These are phyloP conservation scores for Diutina rugosa DNA, from an alignment of 1,139 yeast species.

Conservation along the genomic window DNA sequence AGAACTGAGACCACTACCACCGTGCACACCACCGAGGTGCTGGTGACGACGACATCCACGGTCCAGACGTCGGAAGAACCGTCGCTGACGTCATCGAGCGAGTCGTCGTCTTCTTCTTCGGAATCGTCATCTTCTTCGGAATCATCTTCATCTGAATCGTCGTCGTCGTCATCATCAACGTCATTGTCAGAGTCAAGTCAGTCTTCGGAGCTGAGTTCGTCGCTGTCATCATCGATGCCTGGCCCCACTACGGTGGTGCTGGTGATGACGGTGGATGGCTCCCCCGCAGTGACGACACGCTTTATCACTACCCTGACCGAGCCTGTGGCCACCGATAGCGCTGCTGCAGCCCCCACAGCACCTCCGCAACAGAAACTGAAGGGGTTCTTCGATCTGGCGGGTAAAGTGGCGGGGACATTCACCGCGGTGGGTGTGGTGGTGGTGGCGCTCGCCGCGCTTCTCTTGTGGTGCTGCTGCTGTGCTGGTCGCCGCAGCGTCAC, in stretches of 20 bases:
- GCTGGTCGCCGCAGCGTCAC: slow-evolving; percentile 7
- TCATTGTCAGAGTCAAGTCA: neutral
- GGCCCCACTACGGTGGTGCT: slow-evolving; percentile 6
- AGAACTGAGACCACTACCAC: neutral
- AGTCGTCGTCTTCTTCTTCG: slow-evolving; percentile 1
- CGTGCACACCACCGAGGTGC: neutral
- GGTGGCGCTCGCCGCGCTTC: slow-evolving; percentile 25
- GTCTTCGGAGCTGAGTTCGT: neutral
- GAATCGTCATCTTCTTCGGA: neutral
- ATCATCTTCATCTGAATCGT: neutral
- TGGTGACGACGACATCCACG: neutral
- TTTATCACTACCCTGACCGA: slow-evolving; percentile 6
- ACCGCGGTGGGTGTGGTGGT: slow-evolving; percentile 53
- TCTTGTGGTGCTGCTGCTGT: slow-evolving; percentile 6
- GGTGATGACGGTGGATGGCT: slow-evolving; percentile 7
- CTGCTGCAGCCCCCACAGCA: neutral
- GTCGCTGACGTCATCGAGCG: neutral
- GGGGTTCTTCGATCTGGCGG: slow-evolving; percentile 41
- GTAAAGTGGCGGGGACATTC: slow-evolving; percentile 65
- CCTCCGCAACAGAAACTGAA: slow-evolving; percentile 2
- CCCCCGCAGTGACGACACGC: slow-evolving; percentile 5
- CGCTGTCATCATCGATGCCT: slow-evolving; percentile 2
- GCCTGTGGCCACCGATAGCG: neutral
- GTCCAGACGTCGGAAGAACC: no score
- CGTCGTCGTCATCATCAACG: slow-evolving; percentile 1